Evolutionary conservation across 75 land plant genomes (phyloP).

Genomic region (Cupressus sempervirens): DNA sequence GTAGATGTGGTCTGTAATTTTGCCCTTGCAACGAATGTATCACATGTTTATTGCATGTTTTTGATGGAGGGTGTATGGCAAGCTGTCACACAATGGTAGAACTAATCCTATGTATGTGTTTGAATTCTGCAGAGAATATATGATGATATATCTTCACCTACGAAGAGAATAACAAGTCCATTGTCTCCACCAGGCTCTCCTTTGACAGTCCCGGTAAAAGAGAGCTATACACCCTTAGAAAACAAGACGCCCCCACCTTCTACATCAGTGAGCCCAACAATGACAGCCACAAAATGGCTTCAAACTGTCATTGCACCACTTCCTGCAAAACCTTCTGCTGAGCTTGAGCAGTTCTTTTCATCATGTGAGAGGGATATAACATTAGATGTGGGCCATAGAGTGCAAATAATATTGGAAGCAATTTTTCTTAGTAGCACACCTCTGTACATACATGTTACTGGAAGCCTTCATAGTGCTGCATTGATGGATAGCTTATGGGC

Average conservation of each 20-base stretch:
- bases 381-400: constrained; percentile 59
- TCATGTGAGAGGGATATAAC: constrained; percentile 74
- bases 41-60: neutral
- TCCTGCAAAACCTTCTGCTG: constrained; percentile 66
- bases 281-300: constrained; percentile 99
- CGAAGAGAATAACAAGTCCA: constrained; percentile 64
- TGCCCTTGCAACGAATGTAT: neutral
- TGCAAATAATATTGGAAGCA: constrained; percentile 66
- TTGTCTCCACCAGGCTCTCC: constrained; percentile 60
- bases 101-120: neutral
- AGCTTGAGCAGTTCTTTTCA: constrained; percentile 54
- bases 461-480: constrained; percentile 33
- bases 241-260: constrained; percentile 50
- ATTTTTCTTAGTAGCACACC: constrained; percentile 54
- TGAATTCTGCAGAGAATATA: constrained; percentile 44
- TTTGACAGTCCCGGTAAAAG: constrained; percentile 38
- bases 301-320: constrained; percentile 67
- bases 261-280: constrained; percentile 83
- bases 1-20: neutral
- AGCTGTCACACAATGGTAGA: neutral
- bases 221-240: constrained; percentile 10
- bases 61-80: neutral
- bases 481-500: constrained; percentile 84
- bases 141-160: constrained; percentile 60
- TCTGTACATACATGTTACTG: constrained; percentile 39